A percentile compares a stretch with the other conserved stretches of the same genome.
Conservation (phyloP, 2,329 filamentous ascomycete genomes). For the Fusarium setosum region DNA sequence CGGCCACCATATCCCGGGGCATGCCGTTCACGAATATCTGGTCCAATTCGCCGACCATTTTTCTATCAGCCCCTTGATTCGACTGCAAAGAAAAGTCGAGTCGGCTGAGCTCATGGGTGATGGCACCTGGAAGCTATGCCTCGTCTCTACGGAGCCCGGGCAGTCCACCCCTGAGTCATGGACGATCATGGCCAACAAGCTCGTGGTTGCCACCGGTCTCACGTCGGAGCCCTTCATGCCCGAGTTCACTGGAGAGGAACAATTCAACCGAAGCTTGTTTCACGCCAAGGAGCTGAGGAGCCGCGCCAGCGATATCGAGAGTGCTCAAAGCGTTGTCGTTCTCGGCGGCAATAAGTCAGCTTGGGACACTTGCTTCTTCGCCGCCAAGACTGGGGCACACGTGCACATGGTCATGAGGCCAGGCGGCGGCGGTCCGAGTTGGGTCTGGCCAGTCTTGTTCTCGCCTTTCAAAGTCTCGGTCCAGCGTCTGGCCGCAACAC, state of each 20-base stretch:
- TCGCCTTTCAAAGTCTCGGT: not conserved
- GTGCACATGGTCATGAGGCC: constrained; percentile 64
- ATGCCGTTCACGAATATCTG: constrained; percentile 49
- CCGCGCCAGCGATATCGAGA: not conserved
- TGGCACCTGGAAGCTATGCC: constrained; percentile 7
- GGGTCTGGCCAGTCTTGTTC: not conserved
- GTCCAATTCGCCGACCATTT: constrained; percentile 54
- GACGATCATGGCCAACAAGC: not conserved
- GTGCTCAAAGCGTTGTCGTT: not conserved
- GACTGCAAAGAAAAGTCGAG: constrained; percentile 61
- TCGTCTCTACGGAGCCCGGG: not conserved
- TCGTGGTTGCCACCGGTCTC: not conserved
- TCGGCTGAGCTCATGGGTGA: constrained; percentile 45
- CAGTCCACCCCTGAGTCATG: not conserved
- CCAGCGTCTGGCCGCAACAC: not conserved
- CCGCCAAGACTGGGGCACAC: constrained; percentile 53
- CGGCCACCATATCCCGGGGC: constrained; percentile 48
- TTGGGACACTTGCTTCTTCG: constrained; percentile 58
- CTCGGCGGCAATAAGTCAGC: not conserved
- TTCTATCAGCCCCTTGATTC: constrained; percentile 57
- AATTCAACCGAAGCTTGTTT: not conserved
- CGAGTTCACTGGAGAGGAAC: not conserved
- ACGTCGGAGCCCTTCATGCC: not conserved
- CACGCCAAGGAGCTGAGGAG: not conserved
- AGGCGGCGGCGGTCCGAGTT: constrained; percentile 57